Conservation (phyloP, 202 grass and related monocot species). For the Setaria italica region DNA sequence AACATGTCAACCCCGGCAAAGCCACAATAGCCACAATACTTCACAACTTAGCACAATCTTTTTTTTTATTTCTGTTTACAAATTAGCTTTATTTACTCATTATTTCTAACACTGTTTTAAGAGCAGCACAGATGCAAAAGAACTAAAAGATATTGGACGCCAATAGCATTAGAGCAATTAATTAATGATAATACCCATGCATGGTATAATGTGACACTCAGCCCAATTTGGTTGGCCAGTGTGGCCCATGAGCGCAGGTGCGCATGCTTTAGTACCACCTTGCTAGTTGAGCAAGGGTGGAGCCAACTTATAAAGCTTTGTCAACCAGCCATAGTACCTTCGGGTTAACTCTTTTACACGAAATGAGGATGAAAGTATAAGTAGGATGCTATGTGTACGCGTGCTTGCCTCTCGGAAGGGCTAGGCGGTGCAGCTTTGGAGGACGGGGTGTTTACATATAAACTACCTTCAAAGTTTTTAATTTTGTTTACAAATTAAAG, state of each 20-base stretch:
- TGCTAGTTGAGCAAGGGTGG: too few relatives aligned
- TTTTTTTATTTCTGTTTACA: neutral
- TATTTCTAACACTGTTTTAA: neutral
- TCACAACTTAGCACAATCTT: neutral
- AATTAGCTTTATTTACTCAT: neutral
- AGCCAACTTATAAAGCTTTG: too few relatives aligned
- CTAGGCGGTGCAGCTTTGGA: too few relatives aligned
- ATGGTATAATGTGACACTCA: neutral
- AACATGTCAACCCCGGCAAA: slow-evolving; percentile 2
- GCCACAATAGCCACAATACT: neutral
- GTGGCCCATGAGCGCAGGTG: too few relatives aligned
- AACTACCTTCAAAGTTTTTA: neutral
- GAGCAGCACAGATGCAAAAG: neutral
- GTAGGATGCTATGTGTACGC: too few relatives aligned
- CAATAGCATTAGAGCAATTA: neutral
- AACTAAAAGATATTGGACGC: neutral
- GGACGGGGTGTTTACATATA: too few relatives aligned
- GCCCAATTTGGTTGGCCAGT: too few relatives aligned
- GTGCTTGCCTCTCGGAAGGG: too few relatives aligned
- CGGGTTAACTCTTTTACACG: too few relatives aligned
- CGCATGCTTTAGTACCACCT: too few relatives aligned
- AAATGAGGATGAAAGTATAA: too few relatives aligned
- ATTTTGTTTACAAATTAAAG: neutral
- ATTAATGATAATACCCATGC: neutral
- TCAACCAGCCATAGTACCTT: too few relatives aligned